phyloP scores from a whole-genome alignment of 2,329 filamentous ascomycete species.

The Plenodomus biglobosus region DNA sequence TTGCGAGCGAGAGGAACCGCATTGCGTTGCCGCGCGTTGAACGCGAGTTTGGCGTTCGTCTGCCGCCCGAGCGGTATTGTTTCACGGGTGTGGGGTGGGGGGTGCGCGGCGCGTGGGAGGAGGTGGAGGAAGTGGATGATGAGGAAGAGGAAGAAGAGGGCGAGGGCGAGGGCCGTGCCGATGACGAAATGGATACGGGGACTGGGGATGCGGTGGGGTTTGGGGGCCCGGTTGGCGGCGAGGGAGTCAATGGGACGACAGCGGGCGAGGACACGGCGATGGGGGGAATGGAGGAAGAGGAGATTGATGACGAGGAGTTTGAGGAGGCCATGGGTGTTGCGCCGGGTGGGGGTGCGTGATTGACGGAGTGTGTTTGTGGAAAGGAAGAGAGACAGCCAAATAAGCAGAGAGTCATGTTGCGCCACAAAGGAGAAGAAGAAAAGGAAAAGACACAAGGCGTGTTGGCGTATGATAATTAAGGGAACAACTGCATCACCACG shows the following conservation, averaged over 20 bases:
- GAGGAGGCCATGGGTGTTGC: conserved; percentile 42
- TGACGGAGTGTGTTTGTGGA: no score
- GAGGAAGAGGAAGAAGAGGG: conserved; percentile 65
- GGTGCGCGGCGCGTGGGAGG: conserved; percentile 59
- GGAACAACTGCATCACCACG: not conserved
- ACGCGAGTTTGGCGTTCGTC: conserved; percentile 58
- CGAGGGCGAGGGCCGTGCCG: no score
- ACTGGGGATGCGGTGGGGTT: conserved; percentile 38
- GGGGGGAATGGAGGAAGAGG: conserved; percentile 40
- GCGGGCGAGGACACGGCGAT: conserved; percentile 35
- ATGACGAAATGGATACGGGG: conserved; percentile 60
- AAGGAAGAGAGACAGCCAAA: no score
- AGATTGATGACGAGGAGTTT: conserved; percentile 50
- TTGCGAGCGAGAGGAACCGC: conserved; percentile 58
- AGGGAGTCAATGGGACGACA: conserved; percentile 16
- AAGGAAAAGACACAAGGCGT: not conserved
- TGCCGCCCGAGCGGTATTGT: conserved; percentile 63
- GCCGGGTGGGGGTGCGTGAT: not conserved
- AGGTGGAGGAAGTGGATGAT: conserved; percentile 68
- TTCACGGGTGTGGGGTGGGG: conserved; percentile 42
- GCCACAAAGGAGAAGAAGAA: not conserved
- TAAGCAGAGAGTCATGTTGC: no score
- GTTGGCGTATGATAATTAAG: no score
- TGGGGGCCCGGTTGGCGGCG: conserved; percentile 31
- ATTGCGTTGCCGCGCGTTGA: conserved; percentile 49